These are phyloP conservation scores for Aureobasidium melanogenum DNA, from an alignment of 2,329 filamentous ascomycete genomes.

Conservation along the genomic window DNA sequence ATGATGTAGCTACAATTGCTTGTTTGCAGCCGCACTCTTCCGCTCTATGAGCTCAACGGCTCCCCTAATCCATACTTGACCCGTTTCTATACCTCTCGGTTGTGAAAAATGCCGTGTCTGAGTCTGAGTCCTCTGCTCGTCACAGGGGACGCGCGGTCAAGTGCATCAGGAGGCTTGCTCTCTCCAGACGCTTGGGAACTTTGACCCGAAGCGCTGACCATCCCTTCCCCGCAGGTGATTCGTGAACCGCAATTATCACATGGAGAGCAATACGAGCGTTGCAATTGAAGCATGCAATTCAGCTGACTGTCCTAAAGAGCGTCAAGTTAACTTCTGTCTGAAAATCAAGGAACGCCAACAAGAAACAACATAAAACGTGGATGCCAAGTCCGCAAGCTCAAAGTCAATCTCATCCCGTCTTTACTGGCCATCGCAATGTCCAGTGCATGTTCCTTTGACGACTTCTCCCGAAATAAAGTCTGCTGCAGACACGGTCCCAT, in stretches of 20 bases:
- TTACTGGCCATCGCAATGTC: not conserved
- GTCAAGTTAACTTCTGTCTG: not conserved
- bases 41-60: not conserved
- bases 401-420: not conserved
- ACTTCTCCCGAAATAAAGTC: conserved; percentile 4
- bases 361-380: not conserved
- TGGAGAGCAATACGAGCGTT: not conserved
- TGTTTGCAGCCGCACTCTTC: not conserved
- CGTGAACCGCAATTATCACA: not conserved
- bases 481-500: not conserved
- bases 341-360: not conserved
- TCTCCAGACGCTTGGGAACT: not conserved
- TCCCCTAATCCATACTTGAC: not conserved
- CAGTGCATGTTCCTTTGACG: not conserved
- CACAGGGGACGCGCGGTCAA: conserved; percentile 3
- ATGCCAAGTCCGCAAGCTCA: not conserved
- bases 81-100: not conserved
- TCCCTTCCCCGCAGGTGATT: not conserved
- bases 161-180: not conserved
- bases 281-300: not conserved
- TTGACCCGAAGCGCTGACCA: not conserved
- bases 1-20: conserved; percentile 5
- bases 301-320: not conserved
- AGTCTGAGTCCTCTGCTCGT: not conserved
- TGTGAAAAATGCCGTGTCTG: not conserved